Conservation (phyloP, 208 protist species). For the Trypanosoma avium region DNA sequence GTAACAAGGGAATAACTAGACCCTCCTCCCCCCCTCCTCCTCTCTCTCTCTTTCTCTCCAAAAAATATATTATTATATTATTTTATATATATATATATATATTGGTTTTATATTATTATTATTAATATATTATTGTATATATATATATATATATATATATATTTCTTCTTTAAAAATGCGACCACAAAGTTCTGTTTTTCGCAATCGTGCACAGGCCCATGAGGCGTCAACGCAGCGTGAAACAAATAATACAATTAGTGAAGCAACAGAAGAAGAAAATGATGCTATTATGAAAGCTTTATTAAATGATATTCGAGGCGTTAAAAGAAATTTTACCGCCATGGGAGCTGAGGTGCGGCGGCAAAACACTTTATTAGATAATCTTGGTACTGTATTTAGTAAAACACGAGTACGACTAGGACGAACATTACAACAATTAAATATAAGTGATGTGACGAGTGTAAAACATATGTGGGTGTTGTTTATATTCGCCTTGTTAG, state of each 20-base stretch:
- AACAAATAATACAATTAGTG: background rate
- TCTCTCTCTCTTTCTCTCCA: no score
- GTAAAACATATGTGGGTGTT: constrained; percentile 83
- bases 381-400: constrained; percentile 38
- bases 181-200: constrained; percentile 69
- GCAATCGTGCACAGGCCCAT: constrained; percentile 25
- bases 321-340: constrained; percentile 44
- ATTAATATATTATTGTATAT: background rate
- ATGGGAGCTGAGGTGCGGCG: constrained; percentile 66
- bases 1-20: no score
- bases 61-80: no score
- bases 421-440: constrained; percentile 56
- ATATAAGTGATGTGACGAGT: constrained; percentile 30
- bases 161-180: constrained; percentile 27
- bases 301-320: constrained; percentile 50
- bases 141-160: background rate
- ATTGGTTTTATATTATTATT: no score
- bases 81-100: constrained; percentile 2
- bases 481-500: constrained; percentile 70
- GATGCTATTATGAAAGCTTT: constrained; percentile 72
- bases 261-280: constrained; percentile 58
- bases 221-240: constrained; percentile 20
- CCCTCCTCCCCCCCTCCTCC: no score
- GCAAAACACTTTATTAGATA: constrained; percentile 71
- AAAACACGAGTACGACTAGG: constrained; percentile 39